Evolutionary conservation across 805 yeast species (phyloP).

Genomic region (Priceomyces medius): DNA sequence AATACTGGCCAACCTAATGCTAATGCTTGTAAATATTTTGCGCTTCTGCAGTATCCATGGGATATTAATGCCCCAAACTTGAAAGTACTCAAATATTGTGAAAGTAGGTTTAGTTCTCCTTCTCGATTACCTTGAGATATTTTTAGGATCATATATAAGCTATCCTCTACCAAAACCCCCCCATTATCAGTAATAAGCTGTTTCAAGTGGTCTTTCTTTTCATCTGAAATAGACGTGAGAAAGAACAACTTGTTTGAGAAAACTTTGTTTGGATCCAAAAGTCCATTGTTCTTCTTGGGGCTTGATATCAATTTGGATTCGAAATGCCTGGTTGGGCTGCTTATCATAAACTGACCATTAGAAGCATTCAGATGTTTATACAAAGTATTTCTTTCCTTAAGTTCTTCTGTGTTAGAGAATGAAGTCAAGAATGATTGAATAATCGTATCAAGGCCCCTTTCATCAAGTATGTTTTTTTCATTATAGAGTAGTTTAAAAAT

Average conservation of each 20-base stretch:
- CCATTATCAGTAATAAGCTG: conserved; percentile 42
- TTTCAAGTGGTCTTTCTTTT: conserved; percentile 32
- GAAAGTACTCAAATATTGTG: conserved; percentile 17
- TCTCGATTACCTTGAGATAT: conserved; percentile 10
- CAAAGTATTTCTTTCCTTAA: not conserved
- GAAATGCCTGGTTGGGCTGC: conserved; percentile 7
- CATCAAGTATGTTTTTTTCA: conserved; percentile 18
- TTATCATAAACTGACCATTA: conserved; percentile 1
- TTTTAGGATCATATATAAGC: conserved; percentile 28
- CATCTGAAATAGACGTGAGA: conserved; percentile 36
- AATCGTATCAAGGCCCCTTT: not conserved
- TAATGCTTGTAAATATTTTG: conserved; percentile 73
- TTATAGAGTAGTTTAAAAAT: conserved; percentile 21
- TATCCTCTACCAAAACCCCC: conserved; percentile 36
- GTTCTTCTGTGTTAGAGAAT: not conserved
- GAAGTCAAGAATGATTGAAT: not conserved
- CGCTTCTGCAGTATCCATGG: conserved; percentile 57
- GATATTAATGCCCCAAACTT: conserved; percentile 69
- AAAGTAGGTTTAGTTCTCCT: conserved; percentile 8
- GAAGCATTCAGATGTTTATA: not conserved
- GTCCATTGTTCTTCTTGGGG: not conserved
- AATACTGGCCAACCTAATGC: conserved; percentile 87
- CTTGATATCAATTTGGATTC: conserved; percentile 1
- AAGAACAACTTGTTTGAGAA: conserved; percentile 30
- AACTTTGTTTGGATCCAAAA: conserved; percentile 5